Evolutionary conservation across 306 rosid species (phyloP), one percentile per base, ranked within the genome.

Genomic region (Glycine soja): DNA sequence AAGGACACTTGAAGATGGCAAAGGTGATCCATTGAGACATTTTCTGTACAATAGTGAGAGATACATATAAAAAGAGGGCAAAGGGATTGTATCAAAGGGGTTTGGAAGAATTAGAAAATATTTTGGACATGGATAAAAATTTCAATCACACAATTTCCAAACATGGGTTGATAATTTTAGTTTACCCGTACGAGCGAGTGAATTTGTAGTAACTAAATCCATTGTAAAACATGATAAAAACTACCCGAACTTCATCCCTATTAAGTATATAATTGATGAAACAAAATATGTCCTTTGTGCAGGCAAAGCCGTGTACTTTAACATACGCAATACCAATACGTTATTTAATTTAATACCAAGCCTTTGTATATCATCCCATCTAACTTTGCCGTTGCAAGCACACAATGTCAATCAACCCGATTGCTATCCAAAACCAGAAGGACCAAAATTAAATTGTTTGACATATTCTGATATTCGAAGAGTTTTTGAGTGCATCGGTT

Each of bases 1-100:
- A 85, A 57, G 4, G 99, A 87, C 98, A 87, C 96, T 57, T 93
- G 96, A 59, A 95, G 94, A 32, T 8, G 86, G 83, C 97, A 95
- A 32, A 95, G 96, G 66, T 90, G 94, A 66, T 86, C 92, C 91
- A 86, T 80, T 2, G 93, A 89, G 51, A 91, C 90, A 84, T 91
- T 93, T 81, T 95, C 96, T 38, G 96, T 94, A 73, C 90, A 93
- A 72, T 84, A 93, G 87, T 95, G 93, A 11, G 96, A 90, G 48
- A 91, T 77, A 14, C 45, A 82, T 6, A 24, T 69, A 81, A 95
- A 95, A 93, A 34, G 51, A 93, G 88, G 51, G 65, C 19, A 4
- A 93, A 94, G 0, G 96, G 93, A 34, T 50, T 81, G 85, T 91
- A 94, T 98, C 98, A 93, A 63, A 93, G 88, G 3, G 97, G 99